Percentiles rank a stretch among this genome's conserved stretches.
These are phyloP conservation scores for Bathelium albidoporum DNA, from an alignment of 495 filamentous ascomycete genomes.

Conservation along the genomic window DNA sequence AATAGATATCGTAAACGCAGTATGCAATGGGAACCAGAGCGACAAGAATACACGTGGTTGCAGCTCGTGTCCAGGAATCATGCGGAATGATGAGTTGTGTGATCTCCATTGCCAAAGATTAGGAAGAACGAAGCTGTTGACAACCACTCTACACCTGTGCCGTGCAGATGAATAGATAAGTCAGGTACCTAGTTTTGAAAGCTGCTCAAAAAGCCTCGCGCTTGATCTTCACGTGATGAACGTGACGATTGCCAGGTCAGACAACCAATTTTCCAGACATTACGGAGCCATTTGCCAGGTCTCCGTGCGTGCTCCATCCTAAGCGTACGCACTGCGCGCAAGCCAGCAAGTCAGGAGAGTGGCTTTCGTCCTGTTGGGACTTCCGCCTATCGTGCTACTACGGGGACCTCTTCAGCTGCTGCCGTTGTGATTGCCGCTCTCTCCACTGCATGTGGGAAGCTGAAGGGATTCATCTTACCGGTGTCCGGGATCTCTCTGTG, in stretches of 20 bases:
- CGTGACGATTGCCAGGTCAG: neutral
- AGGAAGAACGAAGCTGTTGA: neutral
- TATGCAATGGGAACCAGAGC: neutral
- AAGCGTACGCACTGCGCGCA: neutral
- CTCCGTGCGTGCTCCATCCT: neutral
- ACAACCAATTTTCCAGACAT: neutral
- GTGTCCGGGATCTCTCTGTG: neutral
- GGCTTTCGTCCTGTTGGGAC: neutral
- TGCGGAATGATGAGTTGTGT: neutral
- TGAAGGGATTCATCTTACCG: neutral
- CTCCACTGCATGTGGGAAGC: neutral
- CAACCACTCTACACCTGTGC: neutral
- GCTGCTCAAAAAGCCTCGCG: neutral
- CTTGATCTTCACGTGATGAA: neutral
- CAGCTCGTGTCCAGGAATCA: neutral
- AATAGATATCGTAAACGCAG: constrained; percentile 8
- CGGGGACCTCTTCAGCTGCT: neutral
- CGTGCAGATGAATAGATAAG: neutral
- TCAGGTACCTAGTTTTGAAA: neutral
- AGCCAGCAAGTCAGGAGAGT: neutral
- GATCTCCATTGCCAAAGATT: neutral
- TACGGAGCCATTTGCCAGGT: neutral
- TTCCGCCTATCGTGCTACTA: neutral
- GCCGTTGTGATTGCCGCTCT: neutral
- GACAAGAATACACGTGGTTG: neutral